Evolutionary conservation across 352 stramenopile genomes (phyloP), one percentile per base, ranked within the genome.

Genomic region (Phytophthora kernoviae): DNA sequence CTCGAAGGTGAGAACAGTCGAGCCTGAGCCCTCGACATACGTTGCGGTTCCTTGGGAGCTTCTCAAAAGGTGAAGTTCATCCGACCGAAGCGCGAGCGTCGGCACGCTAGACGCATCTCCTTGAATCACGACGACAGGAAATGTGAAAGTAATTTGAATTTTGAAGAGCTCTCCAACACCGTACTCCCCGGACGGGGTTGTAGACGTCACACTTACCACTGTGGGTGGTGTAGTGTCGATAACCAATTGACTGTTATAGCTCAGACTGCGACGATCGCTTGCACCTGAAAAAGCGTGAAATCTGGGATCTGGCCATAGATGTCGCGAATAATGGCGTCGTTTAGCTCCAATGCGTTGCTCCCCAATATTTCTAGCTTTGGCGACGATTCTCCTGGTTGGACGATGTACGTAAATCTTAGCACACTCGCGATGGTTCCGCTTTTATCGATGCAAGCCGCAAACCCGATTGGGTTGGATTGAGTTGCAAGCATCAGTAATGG

Each of bases 21-120:
- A 79, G 4, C 72, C 75, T 0, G 79, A 89, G 2, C 84, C 84
- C 37, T 45, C 61, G n/a, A 71, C n/a, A 50, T 90, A 93, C 1
- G 42, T 53, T 0, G 81, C 81, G 10, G 76, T 50, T 30, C 76
- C 78, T 26, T 81, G 60, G 0, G 52, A 70, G 9, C 62, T 73
- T 17, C 64, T 71, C 1, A 75, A 41, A 17, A 81, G 54, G 47
- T 90, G 79, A 5, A 90, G 69, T n/a, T 87, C 76, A 34, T 87
- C 77, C 0, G 75, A 75, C 22, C 70, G 65, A 4, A 90, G 60
- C 8, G 71, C 71, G 2, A 93, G 48, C 11, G 70, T 62, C 0
- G 77, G 68, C 1, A 58, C 24, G 7, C 32, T 69, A 17, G 49
- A 21, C 4, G 7, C 6, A n/a, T 64, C 39, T 1, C 61, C 52